Evolutionary conservation across 192 early-diverging fungal species (phyloP).

Genomic region (Chytriomyces hyalinus): DNA sequence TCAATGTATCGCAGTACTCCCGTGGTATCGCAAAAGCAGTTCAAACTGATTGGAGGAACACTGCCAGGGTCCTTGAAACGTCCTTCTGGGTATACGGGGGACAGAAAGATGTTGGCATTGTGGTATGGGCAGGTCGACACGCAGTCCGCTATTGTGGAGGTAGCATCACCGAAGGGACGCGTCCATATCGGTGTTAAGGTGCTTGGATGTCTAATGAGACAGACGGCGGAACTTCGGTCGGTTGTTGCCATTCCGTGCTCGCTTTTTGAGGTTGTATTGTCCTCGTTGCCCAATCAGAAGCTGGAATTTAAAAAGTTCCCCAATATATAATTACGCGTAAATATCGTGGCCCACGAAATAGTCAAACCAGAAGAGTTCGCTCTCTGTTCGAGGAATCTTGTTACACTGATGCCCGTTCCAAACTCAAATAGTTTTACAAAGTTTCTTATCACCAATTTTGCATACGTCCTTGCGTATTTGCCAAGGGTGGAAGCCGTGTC

Average conservation of each 20-base stretch:
- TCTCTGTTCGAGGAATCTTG: too few species aligned
- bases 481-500: too few species aligned
- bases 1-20: conserved; percentile 12
- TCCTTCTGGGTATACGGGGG: not conserved
- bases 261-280: too few species aligned
- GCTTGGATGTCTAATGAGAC: not conserved
- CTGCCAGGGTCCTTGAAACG: not conserved
- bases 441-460: too few species aligned
- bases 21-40: conserved; percentile 27
- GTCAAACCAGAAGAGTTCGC: too few species aligned
- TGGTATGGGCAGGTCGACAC: not conserved
- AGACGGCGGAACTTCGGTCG: not conserved
- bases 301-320: too few species aligned
- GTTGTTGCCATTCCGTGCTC: not conserved
- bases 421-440: too few species aligned
- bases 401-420: too few species aligned
- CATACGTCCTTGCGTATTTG: too few species aligned
- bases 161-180: conserved; percentile 4
- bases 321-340: too few species aligned
- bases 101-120: conserved; percentile 21
- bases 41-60: not conserved
- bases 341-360: too few species aligned
- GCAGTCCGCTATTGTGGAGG: not conserved
- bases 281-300: too few species aligned
- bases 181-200: not conserved